Evolutionary conservation across 495 filamentous ascomycete species (phyloP).

Genomic region (Talaromyces proteolyticus): DNA sequence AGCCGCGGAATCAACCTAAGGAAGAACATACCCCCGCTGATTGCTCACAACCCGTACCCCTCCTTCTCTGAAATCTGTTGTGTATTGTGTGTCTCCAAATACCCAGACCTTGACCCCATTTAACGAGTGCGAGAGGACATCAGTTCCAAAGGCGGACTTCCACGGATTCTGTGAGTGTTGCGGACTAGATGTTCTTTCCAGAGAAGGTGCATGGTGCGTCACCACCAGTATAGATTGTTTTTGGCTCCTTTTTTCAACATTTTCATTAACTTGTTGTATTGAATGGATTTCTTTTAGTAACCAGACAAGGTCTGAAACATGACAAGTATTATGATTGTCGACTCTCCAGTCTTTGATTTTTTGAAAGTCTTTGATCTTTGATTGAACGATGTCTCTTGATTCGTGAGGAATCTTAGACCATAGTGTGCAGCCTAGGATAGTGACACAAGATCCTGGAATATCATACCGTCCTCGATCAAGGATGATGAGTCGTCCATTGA

Average conservation of each 20-base stretch:
- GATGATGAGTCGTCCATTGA: slow-evolving; percentile 38
- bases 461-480: slow-evolving; percentile 39
- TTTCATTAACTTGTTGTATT: slow-evolving; percentile 14
- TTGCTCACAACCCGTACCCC: slow-evolving; percentile 43
- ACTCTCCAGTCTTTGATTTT: slow-evolving; percentile 44
- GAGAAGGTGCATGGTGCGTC: slow-evolving; percentile 49
- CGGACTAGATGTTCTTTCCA: slow-evolving; percentile 33
- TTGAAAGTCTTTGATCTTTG: slow-evolving; percentile 43
- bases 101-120: slow-evolving; percentile 36
- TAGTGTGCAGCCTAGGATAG: slow-evolving; percentile 51
- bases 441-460: slow-evolving; percentile 28
- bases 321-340: slow-evolving; percentile 38
- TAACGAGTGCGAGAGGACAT: slow-evolving; percentile 27
- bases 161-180: slow-evolving; percentile 34
- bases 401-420: slow-evolving; percentile 43
- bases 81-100: slow-evolving; percentile 50
- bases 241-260: slow-evolving; percentile 4
- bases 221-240: slow-evolving; percentile 37
- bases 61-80: slow-evolving; percentile 29
- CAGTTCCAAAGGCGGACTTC: slow-evolving; percentile 44
- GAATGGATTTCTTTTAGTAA: slow-evolving; percentile 29
- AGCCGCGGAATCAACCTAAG: slow-evolving; percentile 11
- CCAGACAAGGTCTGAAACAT: slow-evolving; percentile 40
- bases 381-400: slow-evolving; percentile 25
- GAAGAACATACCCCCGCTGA: slow-evolving; percentile 46